Evolutionary conservation across 176 grass and related monocot species (phyloP).

Genomic region (Thinopyrum elongatum): DNA sequence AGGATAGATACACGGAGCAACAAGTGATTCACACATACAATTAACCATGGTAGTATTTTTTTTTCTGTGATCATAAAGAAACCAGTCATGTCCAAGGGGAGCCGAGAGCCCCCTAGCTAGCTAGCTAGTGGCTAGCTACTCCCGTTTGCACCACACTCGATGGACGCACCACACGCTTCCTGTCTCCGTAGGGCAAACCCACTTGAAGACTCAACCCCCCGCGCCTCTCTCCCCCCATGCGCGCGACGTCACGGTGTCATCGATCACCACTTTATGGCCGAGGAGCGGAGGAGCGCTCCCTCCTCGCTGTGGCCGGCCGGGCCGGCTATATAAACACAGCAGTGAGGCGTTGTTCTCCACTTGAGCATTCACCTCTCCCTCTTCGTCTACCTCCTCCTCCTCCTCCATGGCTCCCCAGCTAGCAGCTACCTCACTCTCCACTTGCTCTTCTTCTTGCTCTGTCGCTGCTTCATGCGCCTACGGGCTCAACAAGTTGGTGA

Average conservation of each 20-base stretch:
- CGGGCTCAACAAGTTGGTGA: slow-evolving; percentile 39
- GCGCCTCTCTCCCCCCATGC: not conserved
- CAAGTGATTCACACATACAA: too few species aligned
- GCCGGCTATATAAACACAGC: slow-evolving; percentile 51
- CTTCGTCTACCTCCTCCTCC: not conserved
- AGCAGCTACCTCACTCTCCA: not conserved
- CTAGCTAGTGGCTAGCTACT: not conserved
- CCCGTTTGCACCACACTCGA: slow-evolving; percentile 24
- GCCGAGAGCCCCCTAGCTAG: not conserved
- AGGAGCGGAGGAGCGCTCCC: not conserved
- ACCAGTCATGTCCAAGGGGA: not conserved
- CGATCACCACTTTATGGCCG: not conserved
- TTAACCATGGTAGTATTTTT: not conserved
- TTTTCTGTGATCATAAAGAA: not conserved
- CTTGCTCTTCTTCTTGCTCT: not conserved
- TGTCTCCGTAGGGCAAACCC: slow-evolving; percentile 36
- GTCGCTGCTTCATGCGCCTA: not conserved
- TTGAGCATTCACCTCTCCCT: not conserved
- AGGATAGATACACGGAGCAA: too few species aligned
- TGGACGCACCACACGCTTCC: not conserved
- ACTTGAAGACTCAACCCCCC: slow-evolving; percentile 50
- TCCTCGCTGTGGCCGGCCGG: too few species aligned
- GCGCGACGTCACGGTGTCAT: slow-evolving; percentile 1
- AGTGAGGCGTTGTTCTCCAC: not conserved
- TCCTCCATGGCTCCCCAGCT: not conserved